phyloP scores from a whole-genome alignment of 2,329 filamentous ascomycete species.

The Venturia asperata region DNA sequence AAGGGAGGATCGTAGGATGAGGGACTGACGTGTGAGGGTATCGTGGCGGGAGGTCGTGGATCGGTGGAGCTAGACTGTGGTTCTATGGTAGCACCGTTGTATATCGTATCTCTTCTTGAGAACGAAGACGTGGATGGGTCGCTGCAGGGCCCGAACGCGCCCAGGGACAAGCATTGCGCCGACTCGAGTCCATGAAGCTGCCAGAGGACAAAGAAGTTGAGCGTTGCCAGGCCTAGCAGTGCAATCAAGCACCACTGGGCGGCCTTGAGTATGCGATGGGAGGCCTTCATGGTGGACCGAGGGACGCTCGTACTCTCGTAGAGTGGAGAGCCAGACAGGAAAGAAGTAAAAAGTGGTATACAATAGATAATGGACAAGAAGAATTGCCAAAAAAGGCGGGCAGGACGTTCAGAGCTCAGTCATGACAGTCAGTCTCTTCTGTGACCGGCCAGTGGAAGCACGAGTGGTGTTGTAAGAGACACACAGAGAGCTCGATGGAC shows the following conservation, averaged over 20 bases:
- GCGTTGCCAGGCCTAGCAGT: neutral
- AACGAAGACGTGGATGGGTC: neutral
- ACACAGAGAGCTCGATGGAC: neutral
- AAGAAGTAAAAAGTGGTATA: neutral
- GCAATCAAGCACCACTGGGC: neutral
- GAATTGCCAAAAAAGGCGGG: slow-evolving; percentile 11
- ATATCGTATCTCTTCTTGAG: neutral
- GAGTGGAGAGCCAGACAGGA: neutral
- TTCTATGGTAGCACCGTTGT: neutral
- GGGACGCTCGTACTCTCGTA: neutral
- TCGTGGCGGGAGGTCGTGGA: neutral
- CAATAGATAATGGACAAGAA: neutral
- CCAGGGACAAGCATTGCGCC: neutral
- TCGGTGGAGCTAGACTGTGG: neutral
- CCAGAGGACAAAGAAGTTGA: neutral
- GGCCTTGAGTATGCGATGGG: neutral
- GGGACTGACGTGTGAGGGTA: slow-evolving; percentile 10
- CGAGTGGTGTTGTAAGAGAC: neutral
- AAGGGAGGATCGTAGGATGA: slow-evolving; percentile 14
- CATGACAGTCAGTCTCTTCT: neutral
- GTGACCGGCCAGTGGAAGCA: neutral
- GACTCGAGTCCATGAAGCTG: neutral
- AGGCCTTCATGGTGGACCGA: neutral
- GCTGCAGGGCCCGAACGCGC: neutral
- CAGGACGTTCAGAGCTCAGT: neutral